Evolutionary conservation across 2,329 filamentous ascomycete genomes (phyloP).

Genomic region (Fusarium verrucosum): DNA sequence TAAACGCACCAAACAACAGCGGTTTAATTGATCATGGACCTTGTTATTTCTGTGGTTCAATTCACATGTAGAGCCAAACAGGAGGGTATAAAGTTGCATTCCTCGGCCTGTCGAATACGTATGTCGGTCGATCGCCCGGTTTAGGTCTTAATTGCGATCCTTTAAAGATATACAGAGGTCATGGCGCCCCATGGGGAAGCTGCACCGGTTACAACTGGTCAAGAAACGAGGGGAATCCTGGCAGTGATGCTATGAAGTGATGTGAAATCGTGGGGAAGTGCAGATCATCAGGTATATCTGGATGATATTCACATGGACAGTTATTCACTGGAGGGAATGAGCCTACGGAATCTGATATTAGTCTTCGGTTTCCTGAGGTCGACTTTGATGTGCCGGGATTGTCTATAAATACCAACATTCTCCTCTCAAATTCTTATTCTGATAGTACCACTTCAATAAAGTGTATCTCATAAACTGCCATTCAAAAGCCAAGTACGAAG

Average conservation of each 20-base stretch:
- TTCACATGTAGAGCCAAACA: constrained; percentile 24
- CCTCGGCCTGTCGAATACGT: constrained; percentile 18
- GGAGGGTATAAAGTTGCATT: constrained; percentile 1
- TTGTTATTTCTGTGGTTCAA: too few relatives aligned
- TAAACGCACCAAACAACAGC: neutral
- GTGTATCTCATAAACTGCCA: neutral
- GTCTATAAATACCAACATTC: neutral
- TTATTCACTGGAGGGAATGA: neutral
- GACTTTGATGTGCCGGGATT: neutral
- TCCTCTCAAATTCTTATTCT: neutral
- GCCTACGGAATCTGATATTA: neutral
- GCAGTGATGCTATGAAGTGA: neutral
- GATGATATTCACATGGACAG: neutral
- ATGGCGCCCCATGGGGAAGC: constrained; percentile 18
- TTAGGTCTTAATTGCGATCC: constrained; percentile 1
- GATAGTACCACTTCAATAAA: neutral
- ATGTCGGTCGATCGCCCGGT: constrained; percentile 16
- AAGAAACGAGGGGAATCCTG: neutral
- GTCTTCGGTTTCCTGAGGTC: neutral
- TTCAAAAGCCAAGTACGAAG: neutral
- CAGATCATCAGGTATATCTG: neutral
- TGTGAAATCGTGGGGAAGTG: neutral
- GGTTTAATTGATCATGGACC: too few relatives aligned
- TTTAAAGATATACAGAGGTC: constrained; percentile 21
- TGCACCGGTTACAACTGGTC: constrained; percentile 2